Evolutionary conservation across 371 early-diverging fungal species (phyloP), one percentile per base, ranked within the genome.

Genomic region (Mucor sp.): DNA sequence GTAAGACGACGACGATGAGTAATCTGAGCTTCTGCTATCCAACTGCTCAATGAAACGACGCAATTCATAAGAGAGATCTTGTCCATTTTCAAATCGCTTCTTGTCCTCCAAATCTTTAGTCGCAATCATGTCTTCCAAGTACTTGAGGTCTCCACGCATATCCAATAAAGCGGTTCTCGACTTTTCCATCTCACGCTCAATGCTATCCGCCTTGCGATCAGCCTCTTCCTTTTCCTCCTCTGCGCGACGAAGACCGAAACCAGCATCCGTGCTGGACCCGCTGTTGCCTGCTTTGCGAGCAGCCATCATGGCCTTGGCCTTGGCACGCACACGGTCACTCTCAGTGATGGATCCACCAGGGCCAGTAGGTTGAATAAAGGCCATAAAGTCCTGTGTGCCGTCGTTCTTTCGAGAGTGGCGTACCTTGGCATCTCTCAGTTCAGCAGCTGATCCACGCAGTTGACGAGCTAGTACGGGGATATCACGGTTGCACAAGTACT

Each of bases 251-350:
- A 80, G 58, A 14, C 73, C 74, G 58, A 74, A 68, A 4, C 59
- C 28, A 11, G 81, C 70, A 65, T 80, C 81, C 8, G 69, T 50
- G n/a, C 60, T 71, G 25, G 48, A 65, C 23, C 56, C 69, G 19
- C 62, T 62, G 8, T 70, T 64, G 30, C 83, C 83, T 1, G 81
- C 74, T 30, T 82, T 85, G 44, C 85, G 78, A 25, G 85, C 87
- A n/a, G 88, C 87, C 86, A 89, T 79, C 84, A 84, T 81, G 3
- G 85, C 84, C 59, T 86, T 85, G 37, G 87, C 90, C 58, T 87
- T 87, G n/a, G 90, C 87, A 57, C 86, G 85, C 60, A 86, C 87
- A 59, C 81, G 80, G 58, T 89, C 90, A 28, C 84, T 79, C 47
- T 87, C 87, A 0, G 88, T 87, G 23, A 87, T 69, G 27, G 78